A percentile compares a stretch with the other conserved stretches of the same genome.
These are phyloP conservation scores for Carex pumila DNA, from an alignment of 176 grass and related monocot species.

Conservation along the genomic window DNA sequence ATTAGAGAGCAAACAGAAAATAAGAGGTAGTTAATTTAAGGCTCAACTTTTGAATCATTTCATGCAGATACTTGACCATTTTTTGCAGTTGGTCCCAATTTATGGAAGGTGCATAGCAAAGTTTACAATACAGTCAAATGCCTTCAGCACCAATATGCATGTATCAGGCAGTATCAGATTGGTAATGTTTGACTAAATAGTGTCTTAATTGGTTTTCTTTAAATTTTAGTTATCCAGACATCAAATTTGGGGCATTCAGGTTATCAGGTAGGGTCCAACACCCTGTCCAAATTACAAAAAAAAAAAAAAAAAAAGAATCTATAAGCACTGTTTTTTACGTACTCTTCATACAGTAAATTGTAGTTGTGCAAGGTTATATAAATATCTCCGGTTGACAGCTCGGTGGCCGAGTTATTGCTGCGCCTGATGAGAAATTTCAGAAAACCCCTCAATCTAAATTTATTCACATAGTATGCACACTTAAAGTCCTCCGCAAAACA, in stretches of 20 bases:
- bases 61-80: not conserved
- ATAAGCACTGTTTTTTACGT: slow-evolving; percentile 9
- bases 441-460: slow-evolving; percentile 7
- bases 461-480: slow-evolving; percentile 1
- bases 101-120: not conserved
- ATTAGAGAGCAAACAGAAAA: slow-evolving; percentile 1
- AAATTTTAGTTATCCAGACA: not conserved
- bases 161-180: not conserved
- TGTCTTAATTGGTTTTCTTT: not conserved
- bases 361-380: not conserved
- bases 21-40: not conserved
- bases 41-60: not conserved
- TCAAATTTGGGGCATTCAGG: not conserved
- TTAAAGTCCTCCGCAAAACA: slow-evolving; percentile 19
- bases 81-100: not conserved
- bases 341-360: slow-evolving; percentile 19
- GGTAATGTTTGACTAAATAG: not conserved
- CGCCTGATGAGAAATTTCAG: slow-evolving; percentile 21
- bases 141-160: not conserved
- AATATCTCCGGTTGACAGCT: not conserved
- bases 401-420: slow-evolving; percentile 1
- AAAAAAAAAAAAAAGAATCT: not conserved
- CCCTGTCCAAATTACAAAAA: not conserved
- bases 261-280: not conserved
- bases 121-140: not conserved